Base-by-base conservation (phyloP, 164 flowering plant genomes). In the Stephania cephalantha region DNA sequence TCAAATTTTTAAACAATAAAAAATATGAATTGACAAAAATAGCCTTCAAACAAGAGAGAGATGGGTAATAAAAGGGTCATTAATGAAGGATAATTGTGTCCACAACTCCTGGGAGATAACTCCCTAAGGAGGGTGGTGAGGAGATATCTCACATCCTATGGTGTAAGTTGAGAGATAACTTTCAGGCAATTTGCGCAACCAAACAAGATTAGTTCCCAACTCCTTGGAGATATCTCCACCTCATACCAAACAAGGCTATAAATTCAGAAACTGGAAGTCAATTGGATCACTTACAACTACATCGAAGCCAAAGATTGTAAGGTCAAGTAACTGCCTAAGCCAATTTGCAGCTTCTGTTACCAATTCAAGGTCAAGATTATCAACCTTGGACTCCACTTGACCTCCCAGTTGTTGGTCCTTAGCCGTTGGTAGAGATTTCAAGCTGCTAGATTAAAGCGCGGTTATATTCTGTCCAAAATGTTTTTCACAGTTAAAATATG, bases 241-340 rank as follows among this genome's bases (percentile, higher is more conserved):
- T 25, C 25, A 25, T 25, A 25, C 25, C 25, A 25, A 25, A 25
- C 25, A 25, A 25, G 25, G 25, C 25, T 9, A 68, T 6, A 67
- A 15, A 66, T 25, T 48, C 29, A 74, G 50, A 69, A n/a, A 42
- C 9, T n/a, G 71, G 31, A 68, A 42, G 71, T 63, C 71, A 66
- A 67, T 31, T 7, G 29, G 70, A 42, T 13, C 67, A 87, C 97
- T 86, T 84, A 94, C 99, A 75, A 95, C 97, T 76, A 91, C 99
- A 84, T 95, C 99, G 69, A 95, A 95, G 72, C 99, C 99, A 77
- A 95, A 87, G 70, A 95, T 87, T 46, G 98, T 90, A 69, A 95
- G 93, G 74, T 81, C 84, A 71, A 95, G 91, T 42, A 7, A 84
- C 71, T 78, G 82, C 78, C 82, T 79, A 18, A 95, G 90, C 92